Evolutionary conservation across 2,329 filamentous ascomycete genomes (phyloP), one percentile per base, ranked within the genome.

Genomic region (Thelonectria olida): DNA sequence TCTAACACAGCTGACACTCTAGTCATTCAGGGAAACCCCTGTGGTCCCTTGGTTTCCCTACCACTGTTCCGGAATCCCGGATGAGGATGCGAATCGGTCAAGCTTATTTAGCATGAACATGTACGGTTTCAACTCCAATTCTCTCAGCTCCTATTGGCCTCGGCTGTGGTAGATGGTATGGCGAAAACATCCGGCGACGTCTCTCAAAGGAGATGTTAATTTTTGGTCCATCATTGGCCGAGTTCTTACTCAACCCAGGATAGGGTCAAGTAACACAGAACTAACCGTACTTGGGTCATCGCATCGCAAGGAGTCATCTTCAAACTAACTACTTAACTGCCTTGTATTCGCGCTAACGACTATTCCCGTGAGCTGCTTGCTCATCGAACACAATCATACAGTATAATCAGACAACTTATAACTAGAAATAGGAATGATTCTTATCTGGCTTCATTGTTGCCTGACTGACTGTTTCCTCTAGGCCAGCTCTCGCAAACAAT

Each of bases 51-150:
- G 7, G 10, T 31, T 17, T 25, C 13, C 22, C 47, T 54, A n/a
- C 17, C 25, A 45, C 38, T 9, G 39, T 45, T 44, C 51, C 51
- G 42, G 39, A n/a, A 36, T 54, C 25, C 45, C 27, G 50, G 45
- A 31, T 39, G 36, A 17, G 15, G 15, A 39, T 17, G 17, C 36
- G 13, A 31, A 20, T 8, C 17, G 17, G 31, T 42, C 19, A 42
- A 42, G 17, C 39, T 42, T 42, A 42, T 42, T 42, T 42, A 13
- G 39, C 39, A 42, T 42, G 39, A 42, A 42, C 39, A 42, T 42
- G 19, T 23, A 6, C 17, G 17, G 39, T 42, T 42, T 42, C 39
- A 42, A 20, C 10, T 22, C 17, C 3, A 8, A 22, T 20, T 42
- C 20, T 9, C 13, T 20, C 19, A 22, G 39, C 5, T 5, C 39